Percentiles rank a stretch among this genome's conserved stretches.
Evolutionary conservation across 2,329 filamentous ascomycete species (phyloP).

Genomic region (Claviceps arundinis): DNA sequence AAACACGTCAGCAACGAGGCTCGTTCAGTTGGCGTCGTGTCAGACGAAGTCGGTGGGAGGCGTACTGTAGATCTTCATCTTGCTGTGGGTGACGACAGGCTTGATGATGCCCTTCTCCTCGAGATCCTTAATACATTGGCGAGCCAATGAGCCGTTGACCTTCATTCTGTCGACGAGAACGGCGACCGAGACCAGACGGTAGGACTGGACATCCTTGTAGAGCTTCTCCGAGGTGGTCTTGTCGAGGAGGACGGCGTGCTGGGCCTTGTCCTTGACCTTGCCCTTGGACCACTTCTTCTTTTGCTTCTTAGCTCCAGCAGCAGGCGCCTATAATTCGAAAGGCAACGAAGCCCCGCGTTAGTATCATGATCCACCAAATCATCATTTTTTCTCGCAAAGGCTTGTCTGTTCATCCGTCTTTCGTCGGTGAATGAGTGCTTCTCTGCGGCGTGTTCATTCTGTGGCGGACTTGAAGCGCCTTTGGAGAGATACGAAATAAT

Average conservation of each 20-base stretch:
- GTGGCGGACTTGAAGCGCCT: neutral
- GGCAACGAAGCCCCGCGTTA: constrained; percentile 1
- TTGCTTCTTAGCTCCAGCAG: constrained; percentile 36
- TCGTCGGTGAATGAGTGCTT: neutral
- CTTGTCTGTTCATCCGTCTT: neutral
- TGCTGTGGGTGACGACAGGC: constrained; percentile 91
- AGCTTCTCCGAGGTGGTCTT: constrained; percentile 96
- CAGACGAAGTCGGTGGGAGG: constrained; percentile 6
- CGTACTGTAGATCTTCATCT: constrained; percentile 94
- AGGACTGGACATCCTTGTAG: constrained; percentile 99
- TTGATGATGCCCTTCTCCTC: constrained; percentile 99
- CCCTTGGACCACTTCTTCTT: constrained; percentile 40
- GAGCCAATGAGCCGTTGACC: constrained; percentile 97
- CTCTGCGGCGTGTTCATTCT: neutral
- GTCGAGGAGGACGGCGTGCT: constrained; percentile 98
- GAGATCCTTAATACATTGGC: constrained; percentile 77
- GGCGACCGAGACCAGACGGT: constrained; percentile 97
- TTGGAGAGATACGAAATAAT: neutral
- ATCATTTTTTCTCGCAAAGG: constrained; percentile 1
- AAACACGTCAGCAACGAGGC: constrained; percentile 10
- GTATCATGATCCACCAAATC: constrained; percentile 13
- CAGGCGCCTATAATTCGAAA: constrained; percentile 22
- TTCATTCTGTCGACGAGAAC: constrained; percentile 98
- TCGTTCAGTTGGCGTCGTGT: neutral
- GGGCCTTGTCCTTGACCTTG: constrained; percentile 99